Conservation (phyloP, 2,329 filamentous ascomycete genomes). For the Beauveria medogensis region DNA sequence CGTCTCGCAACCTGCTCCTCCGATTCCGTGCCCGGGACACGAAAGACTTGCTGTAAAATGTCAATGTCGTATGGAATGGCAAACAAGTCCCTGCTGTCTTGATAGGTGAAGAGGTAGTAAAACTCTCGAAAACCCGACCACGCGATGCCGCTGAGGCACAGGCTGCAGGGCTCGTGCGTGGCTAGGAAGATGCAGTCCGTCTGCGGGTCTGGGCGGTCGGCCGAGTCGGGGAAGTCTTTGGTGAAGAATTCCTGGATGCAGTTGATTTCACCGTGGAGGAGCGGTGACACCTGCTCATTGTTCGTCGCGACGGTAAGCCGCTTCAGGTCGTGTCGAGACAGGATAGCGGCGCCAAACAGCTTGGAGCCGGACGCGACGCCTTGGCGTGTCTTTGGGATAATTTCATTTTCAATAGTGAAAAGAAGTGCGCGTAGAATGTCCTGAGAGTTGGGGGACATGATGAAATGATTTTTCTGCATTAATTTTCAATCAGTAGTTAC, state of each 20-base stretch:
- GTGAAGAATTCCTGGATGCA: slow-evolving; percentile 52
- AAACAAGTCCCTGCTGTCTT: slow-evolving; percentile 49
- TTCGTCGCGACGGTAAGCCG: slow-evolving; percentile 46
- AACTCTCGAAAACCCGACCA: slow-evolving; percentile 50
- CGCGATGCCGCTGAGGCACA: slow-evolving; percentile 49
- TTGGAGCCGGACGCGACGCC: slow-evolving; percentile 47
- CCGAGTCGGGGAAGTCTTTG: slow-evolving; percentile 23
- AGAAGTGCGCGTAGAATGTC: slow-evolving; percentile 33
- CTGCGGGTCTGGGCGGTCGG: slow-evolving; percentile 29
- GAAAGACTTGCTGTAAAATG: slow-evolving; percentile 47
- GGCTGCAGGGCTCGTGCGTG: slow-evolving; percentile 51
- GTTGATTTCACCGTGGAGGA: slow-evolving; percentile 52
- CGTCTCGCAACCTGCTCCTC: slow-evolving; percentile 29
- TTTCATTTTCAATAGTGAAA: slow-evolving; percentile 32
- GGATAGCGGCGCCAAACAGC: slow-evolving; percentile 48
- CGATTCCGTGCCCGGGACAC: slow-evolving; percentile 34
- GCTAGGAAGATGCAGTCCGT: slow-evolving; percentile 49
- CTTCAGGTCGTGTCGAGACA: slow-evolving; percentile 32
- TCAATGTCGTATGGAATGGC: slow-evolving; percentile 50
- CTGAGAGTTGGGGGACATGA: slow-evolving; percentile 15
- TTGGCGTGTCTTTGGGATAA: slow-evolving; percentile 42
- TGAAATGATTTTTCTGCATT: slow-evolving; percentile 12
- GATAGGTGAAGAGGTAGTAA: slow-evolving; percentile 52
- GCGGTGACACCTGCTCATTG: slow-evolving; percentile 45
- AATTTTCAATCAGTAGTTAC: neutral